These are phyloP conservation scores for Fusarium nanum DNA, from an alignment of 2,329 filamentous ascomycete genomes.

Conservation along the genomic window DNA sequence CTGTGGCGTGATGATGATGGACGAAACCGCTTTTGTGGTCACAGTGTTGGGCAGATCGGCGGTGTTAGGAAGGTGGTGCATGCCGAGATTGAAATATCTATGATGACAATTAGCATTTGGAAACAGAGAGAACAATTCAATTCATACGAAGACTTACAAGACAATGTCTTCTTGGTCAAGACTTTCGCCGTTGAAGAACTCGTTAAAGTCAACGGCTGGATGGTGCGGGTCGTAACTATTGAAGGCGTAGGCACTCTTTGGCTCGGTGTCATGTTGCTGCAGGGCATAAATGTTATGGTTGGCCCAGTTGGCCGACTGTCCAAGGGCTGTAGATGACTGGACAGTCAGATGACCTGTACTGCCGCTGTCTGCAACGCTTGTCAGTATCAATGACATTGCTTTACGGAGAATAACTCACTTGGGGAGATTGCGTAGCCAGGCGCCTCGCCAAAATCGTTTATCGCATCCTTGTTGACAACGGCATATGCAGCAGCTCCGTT, in stretches of 20 bases:
- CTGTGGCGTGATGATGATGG: conserved; percentile 28
- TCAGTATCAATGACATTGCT: background rate
- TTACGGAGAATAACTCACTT: background rate
- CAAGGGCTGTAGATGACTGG: conserved; percentile 59
- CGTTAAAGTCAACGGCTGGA: conserved; percentile 48
- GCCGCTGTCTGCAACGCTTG: conserved; percentile 7
- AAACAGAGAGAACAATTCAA: fast-evolving
- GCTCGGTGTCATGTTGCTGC: conserved; percentile 64
- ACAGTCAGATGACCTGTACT: conserved; percentile 58
- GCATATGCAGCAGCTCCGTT: conserved; percentile 61
- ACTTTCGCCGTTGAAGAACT: conserved; percentile 30
- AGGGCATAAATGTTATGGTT: conserved; percentile 64
- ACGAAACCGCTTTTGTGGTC: conserved; percentile 25
- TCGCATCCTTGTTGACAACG: conserved; percentile 62
- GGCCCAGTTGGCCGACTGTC: conserved; percentile 61
- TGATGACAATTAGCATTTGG: background rate
- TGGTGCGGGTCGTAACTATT: conserved; percentile 59
- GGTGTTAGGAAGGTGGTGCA: conserved; percentile 35
- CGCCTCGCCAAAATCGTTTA: conserved; percentile 63
- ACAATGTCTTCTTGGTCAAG: conserved; percentile 31
- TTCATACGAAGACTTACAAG: conserved; percentile 1
- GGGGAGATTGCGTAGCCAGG: conserved; percentile 55
- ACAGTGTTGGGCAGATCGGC: conserved; percentile 32
- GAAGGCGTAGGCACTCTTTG: conserved; percentile 56
- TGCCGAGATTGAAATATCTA: conserved; percentile 34